Evolutionary conservation across 1,284 basidiomycete species (phyloP), one percentile per base, ranked within the genome.

Genomic region (Tranzscheliella williamsii): DNA sequence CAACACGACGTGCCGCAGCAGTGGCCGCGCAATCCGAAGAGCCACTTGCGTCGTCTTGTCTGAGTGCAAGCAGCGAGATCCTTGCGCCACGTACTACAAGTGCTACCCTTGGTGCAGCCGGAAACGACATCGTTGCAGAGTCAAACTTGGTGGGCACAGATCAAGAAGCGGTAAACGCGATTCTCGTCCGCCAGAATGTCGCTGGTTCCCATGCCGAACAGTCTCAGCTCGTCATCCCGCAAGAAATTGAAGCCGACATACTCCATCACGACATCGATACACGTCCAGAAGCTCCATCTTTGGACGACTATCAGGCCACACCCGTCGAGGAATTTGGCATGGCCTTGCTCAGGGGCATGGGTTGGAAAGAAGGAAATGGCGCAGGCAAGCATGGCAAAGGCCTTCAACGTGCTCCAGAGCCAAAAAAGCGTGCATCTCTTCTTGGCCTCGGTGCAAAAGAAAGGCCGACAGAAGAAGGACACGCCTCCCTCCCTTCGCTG

Each of bases 331-430:
- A 91, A 45, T 98, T 98, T 67, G 94, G 95, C 9, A 86, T 89
- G 5, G 94, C 94, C 5, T 84, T 98, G 72, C 82, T 96, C 5
- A 85, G 93, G 33, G 94, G 94, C 0, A 97, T 98, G 94, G 94
- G 93, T 4, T 96, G 92, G 91, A 87, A 87, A 50, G 87, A 90
- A 40, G 89, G 89, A 0, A 84, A 83, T 18, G 85, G 87, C 1
- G 87, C 87, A 3, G 76, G 75, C 1, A 69, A 76, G 17, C 50
- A 54, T 1, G 61, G 69, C 6, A 65, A 62, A 31, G 72, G 74
- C 2, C 72, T 70, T 4, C 53, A 45, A 16, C 49, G 52, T 15
- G 66, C 73, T 0, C 54, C 55, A 2, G 54, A 69, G 32, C 75
- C 76, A 6, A 69, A 75, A 37, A 67, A 63, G 18, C 47, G 72